Conservation (phyloP, 2,329 filamentous ascomycete species). For the Hymenoscyphus repandus region DNA sequence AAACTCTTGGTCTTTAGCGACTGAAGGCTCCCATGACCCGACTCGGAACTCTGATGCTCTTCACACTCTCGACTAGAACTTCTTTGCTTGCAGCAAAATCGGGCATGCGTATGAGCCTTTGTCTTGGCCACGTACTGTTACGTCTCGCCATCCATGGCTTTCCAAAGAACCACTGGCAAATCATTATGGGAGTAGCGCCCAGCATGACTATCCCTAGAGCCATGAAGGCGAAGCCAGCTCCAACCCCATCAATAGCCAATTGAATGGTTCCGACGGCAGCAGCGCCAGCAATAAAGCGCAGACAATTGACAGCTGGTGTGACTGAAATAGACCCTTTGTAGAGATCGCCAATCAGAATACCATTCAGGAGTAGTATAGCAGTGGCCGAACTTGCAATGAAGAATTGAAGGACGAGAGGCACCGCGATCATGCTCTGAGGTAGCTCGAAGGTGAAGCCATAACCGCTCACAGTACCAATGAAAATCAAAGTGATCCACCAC, state of each 20-base stretch:
- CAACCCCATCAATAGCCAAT: slow-evolving; percentile 16
- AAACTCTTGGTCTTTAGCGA: background rate
- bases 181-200: slow-evolving; percentile 5
- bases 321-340: slow-evolving; percentile 17
- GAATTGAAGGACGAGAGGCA: slow-evolving; percentile 17
- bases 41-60: background rate
- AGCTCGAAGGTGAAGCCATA: slow-evolving; percentile 9
- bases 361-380: slow-evolving; percentile 22
- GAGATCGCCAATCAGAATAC: slow-evolving; percentile 15
- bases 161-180: slow-evolving; percentile 9
- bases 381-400: slow-evolving; percentile 23
- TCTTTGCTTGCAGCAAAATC: background rate
- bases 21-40: background rate
- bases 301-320: slow-evolving; percentile 30
- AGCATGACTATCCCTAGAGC: slow-evolving; percentile 6
- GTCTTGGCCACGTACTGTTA: slow-evolving; percentile 6
- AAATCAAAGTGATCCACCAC: slow-evolving; percentile 12
- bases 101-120: slow-evolving; percentile 2
- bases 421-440: background rate
- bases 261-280: slow-evolving; percentile 18
- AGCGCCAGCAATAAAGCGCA: slow-evolving; percentile 28
- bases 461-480: slow-evolving; percentile 3
- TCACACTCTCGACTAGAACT: background rate
- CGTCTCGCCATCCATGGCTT: slow-evolving; percentile 8
- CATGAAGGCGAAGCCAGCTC: slow-evolving; percentile 10